phyloP scores from a whole-genome alignment of 495 filamentous ascomycete genomes.

The Penicillium turbatum region DNA sequence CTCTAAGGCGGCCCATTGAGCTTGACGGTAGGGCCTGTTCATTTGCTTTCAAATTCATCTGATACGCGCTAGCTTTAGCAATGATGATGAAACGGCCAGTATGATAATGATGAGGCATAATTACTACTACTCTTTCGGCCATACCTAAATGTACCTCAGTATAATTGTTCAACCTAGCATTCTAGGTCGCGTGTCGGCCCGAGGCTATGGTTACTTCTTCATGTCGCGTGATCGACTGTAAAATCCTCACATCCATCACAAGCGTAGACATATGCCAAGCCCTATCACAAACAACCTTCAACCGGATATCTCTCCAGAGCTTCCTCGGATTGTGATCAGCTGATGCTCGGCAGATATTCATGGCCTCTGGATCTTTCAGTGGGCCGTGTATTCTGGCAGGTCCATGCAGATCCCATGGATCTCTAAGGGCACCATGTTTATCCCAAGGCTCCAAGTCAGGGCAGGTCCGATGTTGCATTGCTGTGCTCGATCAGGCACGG shows the following conservation, averaged over 20 bases:
- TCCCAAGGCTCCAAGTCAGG: too few relatives aligned
- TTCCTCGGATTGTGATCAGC: not conserved
- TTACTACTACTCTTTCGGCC: too few relatives aligned
- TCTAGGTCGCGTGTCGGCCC: not conserved
- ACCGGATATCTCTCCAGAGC: not conserved
- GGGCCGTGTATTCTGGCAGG: not conserved
- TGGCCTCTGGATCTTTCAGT: not conserved
- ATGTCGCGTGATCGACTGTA: not conserved
- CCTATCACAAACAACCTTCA: not conserved
- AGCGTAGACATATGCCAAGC: not conserved
- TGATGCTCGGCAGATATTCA: not conserved
- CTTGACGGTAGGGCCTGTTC: not conserved
- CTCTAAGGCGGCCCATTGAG: slow-evolving; percentile 18
- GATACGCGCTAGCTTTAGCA: not conserved
- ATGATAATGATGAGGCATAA: not conserved
- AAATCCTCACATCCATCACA: not conserved
- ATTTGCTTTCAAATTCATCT: not conserved
- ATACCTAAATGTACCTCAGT: too few relatives aligned
- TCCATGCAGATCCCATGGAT: not conserved
- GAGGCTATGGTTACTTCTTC: not conserved
- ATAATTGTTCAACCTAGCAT: not conserved
- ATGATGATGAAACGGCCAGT: not conserved
- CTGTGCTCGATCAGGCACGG: too few relatives aligned
- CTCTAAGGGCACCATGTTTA: too few relatives aligned
- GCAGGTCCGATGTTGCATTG: too few relatives aligned